Base-by-base conservation (phyloP, 2,329 filamentous ascomycete genomes). In the Colletotrichum sp. region DNA sequence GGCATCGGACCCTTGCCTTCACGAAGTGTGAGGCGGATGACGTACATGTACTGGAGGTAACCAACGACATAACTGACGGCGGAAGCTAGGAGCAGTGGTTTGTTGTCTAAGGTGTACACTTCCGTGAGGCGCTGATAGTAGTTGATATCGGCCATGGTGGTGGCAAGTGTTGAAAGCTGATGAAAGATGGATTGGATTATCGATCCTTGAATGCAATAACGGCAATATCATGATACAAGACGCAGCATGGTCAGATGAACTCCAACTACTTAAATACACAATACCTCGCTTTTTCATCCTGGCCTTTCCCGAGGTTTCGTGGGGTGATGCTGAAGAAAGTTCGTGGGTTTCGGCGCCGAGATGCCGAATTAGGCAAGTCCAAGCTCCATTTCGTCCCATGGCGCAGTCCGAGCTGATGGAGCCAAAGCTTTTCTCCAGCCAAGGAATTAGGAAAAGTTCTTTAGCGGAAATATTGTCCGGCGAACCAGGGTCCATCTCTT, bases 1-100 rank as follows among this genome's bases (percentile, higher is more conserved):
- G 77, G 77, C 64, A 78, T 74, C 15, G 77, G 77, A 13, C 71
- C 74, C 28, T 67, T 68, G 6, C 65, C 77, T 43, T 78, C 77
- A 8, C 55, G 67, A 12, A 76, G 36, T 2, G 67, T 67, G n/a
- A 78, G 70, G 8, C 70, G 48, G 48, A 78, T 66, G 28, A 61
- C 63, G 21, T 78, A 77, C n/a, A 67, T 36, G 60, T 78, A 78
- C 15, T 77, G 77, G n/a, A 77, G 63, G 15, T 70, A 72, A 7
- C 77, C 77, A 7, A 78, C 64, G 57, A 65, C 48, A 43, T 63
- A 77, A 26, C 63, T 64, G 18, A 60, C 55, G 18, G 52, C 61
- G 7, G 52, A 18, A 1, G 67, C 48, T 7, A 74, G 4, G 2
- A 74, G 28, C 3, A 71, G 8, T 3, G 60, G 67, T 10, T 60